A percentile compares a stretch with the other conserved stretches of the same genome.
Evolutionary conservation across 2,329 filamentous ascomycete genomes (phyloP).

Genomic region (Davidsoniella virescens): DNA sequence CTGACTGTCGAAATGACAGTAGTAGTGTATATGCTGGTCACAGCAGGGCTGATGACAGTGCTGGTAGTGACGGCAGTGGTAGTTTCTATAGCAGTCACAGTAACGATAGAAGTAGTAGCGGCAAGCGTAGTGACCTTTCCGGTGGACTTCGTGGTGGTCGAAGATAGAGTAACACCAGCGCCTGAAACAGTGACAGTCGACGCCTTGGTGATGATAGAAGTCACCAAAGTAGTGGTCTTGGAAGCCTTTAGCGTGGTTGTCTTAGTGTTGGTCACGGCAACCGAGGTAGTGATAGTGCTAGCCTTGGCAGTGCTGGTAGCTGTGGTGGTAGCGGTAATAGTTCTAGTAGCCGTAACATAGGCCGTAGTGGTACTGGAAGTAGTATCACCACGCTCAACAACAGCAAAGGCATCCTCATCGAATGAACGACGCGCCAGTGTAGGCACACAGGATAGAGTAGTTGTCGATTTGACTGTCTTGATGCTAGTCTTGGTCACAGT

Average conservation of each 20-base stretch:
- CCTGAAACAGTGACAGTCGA: not conserved
- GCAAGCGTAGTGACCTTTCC: not conserved
- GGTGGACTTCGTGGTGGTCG: constrained; percentile 1
- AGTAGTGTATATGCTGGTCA: not conserved
- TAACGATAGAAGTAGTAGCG: not conserved
- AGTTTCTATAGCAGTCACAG: not conserved
- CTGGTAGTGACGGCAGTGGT: not conserved
- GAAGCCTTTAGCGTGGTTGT: not conserved
- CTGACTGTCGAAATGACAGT: not conserved
- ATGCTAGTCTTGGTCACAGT: not conserved
- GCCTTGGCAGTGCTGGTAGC: not conserved
- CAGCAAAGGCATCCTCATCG: not conserved
- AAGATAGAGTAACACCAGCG: not conserved
- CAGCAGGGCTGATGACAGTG: not conserved
- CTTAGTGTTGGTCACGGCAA: not conserved
- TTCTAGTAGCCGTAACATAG: not conserved
- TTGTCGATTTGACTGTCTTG: constrained; percentile 4
- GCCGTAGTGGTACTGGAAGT: not conserved
- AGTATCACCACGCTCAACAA: not conserved
- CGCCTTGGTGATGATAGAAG: not conserved
- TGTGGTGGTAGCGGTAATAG: not conserved
- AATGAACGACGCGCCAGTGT: not conserved
- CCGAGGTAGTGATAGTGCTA: not conserved
- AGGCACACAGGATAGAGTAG: constrained; percentile 1
- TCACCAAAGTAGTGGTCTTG: not conserved